These are phyloP conservation scores for Tetracladium maxilliforme DNA, from an alignment of 2,329 filamentous ascomycete genomes.

Conservation along the genomic window DNA sequence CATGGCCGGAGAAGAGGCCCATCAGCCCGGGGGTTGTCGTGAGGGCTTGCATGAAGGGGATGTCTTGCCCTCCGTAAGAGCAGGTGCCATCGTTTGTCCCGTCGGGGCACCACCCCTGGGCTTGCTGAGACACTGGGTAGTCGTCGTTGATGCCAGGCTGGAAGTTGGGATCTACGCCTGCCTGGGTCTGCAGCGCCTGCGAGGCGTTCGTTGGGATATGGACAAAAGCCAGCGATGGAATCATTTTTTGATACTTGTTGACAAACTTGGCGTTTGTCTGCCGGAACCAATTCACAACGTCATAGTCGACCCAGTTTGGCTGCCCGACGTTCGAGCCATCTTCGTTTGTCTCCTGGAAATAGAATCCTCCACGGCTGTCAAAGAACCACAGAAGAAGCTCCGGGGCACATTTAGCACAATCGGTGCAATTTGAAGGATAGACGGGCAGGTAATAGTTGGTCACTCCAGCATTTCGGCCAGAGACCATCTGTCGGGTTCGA, in stretches of 20 bases:
- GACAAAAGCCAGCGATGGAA: conserved; percentile 37
- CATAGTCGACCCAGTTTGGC: conserved; percentile 27
- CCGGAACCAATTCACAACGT: conserved; percentile 28
- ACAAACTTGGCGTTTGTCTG: conserved; percentile 14
- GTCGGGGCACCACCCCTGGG: conserved; percentile 23
- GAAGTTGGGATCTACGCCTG: no score
- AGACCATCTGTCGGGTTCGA: conserved; percentile 26
- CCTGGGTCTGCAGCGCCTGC: no score
- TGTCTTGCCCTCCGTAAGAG: conserved; percentile 30
- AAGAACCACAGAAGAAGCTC: conserved; percentile 55
- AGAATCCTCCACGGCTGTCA: conserved; percentile 44
- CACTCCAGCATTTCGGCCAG: conserved; percentile 20
- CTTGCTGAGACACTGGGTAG: conserved; percentile 20
- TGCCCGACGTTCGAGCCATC: conserved; percentile 13
- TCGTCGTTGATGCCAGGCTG: conserved; percentile 32
- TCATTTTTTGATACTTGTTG: conserved; percentile 12
- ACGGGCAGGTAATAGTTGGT: conserved; percentile 40
- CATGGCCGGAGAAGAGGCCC: conserved; percentile 48
- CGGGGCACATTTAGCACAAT: conserved; percentile 14
- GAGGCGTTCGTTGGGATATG: conserved; percentile 34
- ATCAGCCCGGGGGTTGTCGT: conserved; percentile 36
- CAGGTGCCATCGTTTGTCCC: conserved; percentile 7
- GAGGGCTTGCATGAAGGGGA: conserved; percentile 48
- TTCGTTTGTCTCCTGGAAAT: conserved; percentile 22
- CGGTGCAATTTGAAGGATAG: conserved; percentile 29